A percentile compares a stretch with the other conserved stretches of the same genome.
These are phyloP conservation scores for Penicillium robsamsonii DNA, from an alignment of 495 filamentous ascomycete genomes.

Conservation along the genomic window DNA sequence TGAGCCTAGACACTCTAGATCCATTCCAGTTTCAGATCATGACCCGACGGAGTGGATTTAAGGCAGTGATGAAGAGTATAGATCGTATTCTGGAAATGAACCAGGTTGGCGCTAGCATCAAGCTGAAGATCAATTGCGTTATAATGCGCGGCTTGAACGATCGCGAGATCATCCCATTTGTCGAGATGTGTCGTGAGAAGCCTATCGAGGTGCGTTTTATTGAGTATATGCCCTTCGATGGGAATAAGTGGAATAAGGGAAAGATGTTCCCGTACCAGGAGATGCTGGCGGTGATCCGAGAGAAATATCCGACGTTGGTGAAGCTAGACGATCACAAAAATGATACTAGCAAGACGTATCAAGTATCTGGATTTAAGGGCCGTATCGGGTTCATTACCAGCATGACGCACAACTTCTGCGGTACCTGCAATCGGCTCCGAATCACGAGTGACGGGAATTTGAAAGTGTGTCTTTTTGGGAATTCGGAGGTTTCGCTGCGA, in stretches of 20 bases:
- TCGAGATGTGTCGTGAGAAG: constrained; percentile 82
- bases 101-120: constrained; percentile 71
- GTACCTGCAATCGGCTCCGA: constrained; percentile 87
- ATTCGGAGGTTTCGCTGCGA: constrained; percentile 85
- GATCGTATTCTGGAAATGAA: constrained; percentile 85
- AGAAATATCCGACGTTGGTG: constrained; percentile 66
- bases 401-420: constrained; percentile 99
- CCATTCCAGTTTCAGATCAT: constrained; percentile 95
- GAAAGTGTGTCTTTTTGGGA: constrained; percentile 95
- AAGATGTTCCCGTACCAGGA: constrained; percentile 91
- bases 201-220: constrained; percentile 95
- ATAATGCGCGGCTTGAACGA: constrained; percentile 95
- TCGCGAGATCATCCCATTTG: constrained; percentile 83
- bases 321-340: constrained; percentile 72
- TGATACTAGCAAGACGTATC: constrained; percentile 94
- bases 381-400: constrained; percentile 93
- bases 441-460: constrained; percentile 95
- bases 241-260: constrained; percentile 87
- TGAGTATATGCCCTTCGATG: constrained; percentile 99
- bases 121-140: constrained; percentile 94
- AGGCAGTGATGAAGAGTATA: constrained; percentile 86
- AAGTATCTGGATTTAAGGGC: constrained; percentile 83
- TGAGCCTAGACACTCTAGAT: constrained; percentile 91
- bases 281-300: constrained; percentile 80
- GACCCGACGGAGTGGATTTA: constrained; percentile 84